Evolutionary conservation across 305 asterid species (phyloP).

Genomic region (Plantago coronopus): DNA sequence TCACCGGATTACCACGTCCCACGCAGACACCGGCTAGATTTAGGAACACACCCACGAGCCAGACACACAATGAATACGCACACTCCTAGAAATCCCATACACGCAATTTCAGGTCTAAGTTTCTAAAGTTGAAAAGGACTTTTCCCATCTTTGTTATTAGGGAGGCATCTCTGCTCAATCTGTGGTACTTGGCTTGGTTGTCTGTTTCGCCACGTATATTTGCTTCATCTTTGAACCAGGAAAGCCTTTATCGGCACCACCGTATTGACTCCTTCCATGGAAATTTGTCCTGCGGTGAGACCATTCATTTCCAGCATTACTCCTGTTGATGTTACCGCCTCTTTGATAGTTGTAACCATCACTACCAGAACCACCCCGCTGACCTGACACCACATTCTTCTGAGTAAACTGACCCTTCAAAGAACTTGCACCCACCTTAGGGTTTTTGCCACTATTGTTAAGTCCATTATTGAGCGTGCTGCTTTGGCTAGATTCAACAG

Average conservation of each 20-base stretch:
- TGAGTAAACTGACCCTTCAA: slow-evolving; percentile 40
- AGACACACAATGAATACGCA: not conserved
- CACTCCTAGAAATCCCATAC: not conserved
- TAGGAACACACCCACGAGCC: too few relatives aligned
- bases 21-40: too few relatives aligned
- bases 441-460: too few relatives aligned
- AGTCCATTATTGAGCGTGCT: slow-evolving; percentile 26
- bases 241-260: slow-evolving; percentile 50
- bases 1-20: too few relatives aligned
- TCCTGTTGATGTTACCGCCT: slow-evolving; percentile 53
- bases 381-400: slow-evolving; percentile 41
- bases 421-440: not conserved
- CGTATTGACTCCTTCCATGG: slow-evolving; percentile 67
- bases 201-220: slow-evolving; percentile 85
- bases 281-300: slow-evolving; percentile 66
- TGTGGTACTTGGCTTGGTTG: slow-evolving; percentile 40
- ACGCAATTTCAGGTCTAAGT: not conserved
- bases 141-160: not conserved
- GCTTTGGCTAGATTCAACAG: slow-evolving; percentile 41
- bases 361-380: slow-evolving; percentile 46
- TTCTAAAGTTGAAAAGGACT: too few relatives aligned
- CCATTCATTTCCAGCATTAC: slow-evolving; percentile 56
- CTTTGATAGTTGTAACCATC: slow-evolving; percentile 53
- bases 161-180: slow-evolving; percentile 17
- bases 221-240: slow-evolving; percentile 68